phyloP scores from a whole-genome alignment of 2,329 filamentous ascomycete species.

The Colletotrichum chlorophyti region DNA sequence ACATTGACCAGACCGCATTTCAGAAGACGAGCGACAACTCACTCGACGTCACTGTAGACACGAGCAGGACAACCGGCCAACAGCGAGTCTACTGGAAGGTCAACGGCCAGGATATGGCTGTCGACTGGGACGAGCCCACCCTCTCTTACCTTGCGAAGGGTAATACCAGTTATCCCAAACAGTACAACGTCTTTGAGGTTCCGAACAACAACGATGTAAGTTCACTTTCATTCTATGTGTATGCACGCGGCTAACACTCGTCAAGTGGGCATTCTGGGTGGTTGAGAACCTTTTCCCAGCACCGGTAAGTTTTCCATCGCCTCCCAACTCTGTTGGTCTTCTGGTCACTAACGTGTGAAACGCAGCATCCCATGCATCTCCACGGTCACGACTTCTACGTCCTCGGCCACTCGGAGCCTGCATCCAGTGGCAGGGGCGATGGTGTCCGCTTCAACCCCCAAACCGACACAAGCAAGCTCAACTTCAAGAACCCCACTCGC shows the following conservation, averaged over 20 bases:
- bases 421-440: conserved; percentile 10
- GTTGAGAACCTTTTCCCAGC: conserved; percentile 25
- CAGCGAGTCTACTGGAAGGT: conserved; percentile 40
- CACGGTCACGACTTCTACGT: conserved; percentile 54
- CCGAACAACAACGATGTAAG: conserved; percentile 14
- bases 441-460: conserved; percentile 34
- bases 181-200: conserved; percentile 24
- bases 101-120: conserved; percentile 41
- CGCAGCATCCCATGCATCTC: conserved; percentile 20
- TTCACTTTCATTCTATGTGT: background rate
- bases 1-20: conserved; percentile 36
- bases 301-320: background rate
- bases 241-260: background rate
- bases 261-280: conserved; percentile 28
- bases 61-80: conserved; percentile 30
- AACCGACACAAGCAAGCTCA: conserved; percentile 42
- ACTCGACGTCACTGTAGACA: conserved; percentile 33
- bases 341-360: background rate
- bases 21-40: conserved; percentile 32
- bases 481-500: conserved; percentile 49
- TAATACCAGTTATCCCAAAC: conserved; percentile 6
- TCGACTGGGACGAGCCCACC: conserved; percentile 49
- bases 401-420: conserved; percentile 37
- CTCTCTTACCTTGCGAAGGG: conserved; percentile 35
- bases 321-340: background rate